These are phyloP conservation scores for Pseudonitzschia multiseries DNA, from an alignment of 108 stramenopile species.

Conservation along the genomic window DNA sequence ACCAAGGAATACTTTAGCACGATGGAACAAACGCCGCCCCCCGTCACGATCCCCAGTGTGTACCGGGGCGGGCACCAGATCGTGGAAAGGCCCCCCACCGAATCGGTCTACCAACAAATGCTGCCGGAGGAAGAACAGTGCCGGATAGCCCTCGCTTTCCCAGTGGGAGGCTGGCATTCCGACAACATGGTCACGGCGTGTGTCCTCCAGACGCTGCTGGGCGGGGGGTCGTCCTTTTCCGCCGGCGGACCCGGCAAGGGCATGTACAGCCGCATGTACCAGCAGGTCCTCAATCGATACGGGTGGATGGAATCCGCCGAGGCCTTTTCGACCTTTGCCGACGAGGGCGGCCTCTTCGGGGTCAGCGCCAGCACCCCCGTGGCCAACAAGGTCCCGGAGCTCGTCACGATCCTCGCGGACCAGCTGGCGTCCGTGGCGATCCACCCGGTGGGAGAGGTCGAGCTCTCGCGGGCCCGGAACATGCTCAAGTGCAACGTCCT, in stretches of 20 bases:
- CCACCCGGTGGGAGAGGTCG: conserved; percentile 71
- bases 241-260: conserved; percentile 99
- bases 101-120: conserved; percentile 33
- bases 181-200: conserved; percentile 88
- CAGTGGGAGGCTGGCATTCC: conserved; percentile 95
- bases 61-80: conserved; percentile 76
- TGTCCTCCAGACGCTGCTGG: conserved; percentile 94
- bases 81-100: conserved; percentile 10
- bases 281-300: conserved; percentile 91
- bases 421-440: conserved; percentile 77
- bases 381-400: conserved; percentile 56
- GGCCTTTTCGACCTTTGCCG: conserved; percentile 88
- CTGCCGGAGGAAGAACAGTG: conserved; percentile 78
- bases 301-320: conserved; percentile 94
- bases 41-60: conserved; percentile 40
- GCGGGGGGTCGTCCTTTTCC: conserved; percentile 96
- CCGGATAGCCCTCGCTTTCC: conserved; percentile 88
- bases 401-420: conserved; percentile 74
- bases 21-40: conserved; percentile 35
- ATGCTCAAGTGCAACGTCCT: conserved; percentile 98
- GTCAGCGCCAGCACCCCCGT: conserved; percentile 69
- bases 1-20: conserved; percentile 81
- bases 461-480: conserved; percentile 93
- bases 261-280: conserved; percentile 97
- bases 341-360: conserved; percentile 91